Base-by-base conservation (phyloP, 768 basidiomycete genomes). In the Sutorius australiensis region DNA sequence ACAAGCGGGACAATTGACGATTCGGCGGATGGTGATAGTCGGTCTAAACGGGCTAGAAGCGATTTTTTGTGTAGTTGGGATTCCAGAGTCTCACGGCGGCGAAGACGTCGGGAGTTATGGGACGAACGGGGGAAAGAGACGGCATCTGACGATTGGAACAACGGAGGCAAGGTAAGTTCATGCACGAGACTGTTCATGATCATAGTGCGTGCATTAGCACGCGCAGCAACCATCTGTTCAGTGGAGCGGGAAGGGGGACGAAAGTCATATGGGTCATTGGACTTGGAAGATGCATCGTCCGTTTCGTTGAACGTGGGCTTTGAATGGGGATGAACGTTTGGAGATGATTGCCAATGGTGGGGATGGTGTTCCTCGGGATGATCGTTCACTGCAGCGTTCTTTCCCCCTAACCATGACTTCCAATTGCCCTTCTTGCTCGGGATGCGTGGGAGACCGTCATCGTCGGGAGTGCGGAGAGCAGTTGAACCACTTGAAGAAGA, bases 401-500 rank as follows among this genome's bases (percentile, higher is more conserved):
- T 77, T 55, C 70, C 67, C 42, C 73, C 74, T 50, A 85, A 66
- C 83, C 83, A 86, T 3, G 77, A 67, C 50, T 76, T 75, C 83
- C 82, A 87, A 28, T 74, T 73, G 61, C 75, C 78, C 59, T 74
- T 80, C 53, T 71, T 68, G 59, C 56, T 66, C n/a, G 62, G 61
- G 3, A 65, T 67, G 68, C 61, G 65, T 57, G 67, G 55, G 64
- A 64, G 55, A 65, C 63, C 53, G 56, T 82, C 80, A 49, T 86
- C 85, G 61, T 81, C 82, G 41, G 84, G 83, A 7, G 84, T 85
- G 51, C 76, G 82, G 34, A 82, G 66, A 54, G 66, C 67, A 53
- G 74, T 71, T 19, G 79, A 82, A 28, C 77, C 78, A 37, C 80
- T 82, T 38, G 79, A 81, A 31, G 77, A 79, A n/a, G 84, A 87